These are phyloP conservation scores for Rheum nobile DNA, from an alignment of 148 eudicot genomes.

Conservation along the genomic window DNA sequence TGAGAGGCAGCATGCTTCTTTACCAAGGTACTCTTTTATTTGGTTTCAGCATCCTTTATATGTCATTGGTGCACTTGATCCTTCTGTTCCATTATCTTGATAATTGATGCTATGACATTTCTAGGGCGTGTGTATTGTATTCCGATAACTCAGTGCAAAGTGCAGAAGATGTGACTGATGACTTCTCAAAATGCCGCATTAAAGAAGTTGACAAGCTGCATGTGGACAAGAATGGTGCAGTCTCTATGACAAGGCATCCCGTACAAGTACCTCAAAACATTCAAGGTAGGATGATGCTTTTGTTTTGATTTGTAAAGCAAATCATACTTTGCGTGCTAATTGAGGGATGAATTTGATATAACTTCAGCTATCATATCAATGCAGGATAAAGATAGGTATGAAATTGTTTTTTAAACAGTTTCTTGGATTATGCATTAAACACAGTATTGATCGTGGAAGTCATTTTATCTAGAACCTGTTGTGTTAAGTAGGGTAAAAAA, in stretches of 20 bases:
- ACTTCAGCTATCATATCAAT: background rate
- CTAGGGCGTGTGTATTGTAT: conserved; percentile 65
- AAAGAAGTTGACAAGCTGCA: conserved; percentile 52
- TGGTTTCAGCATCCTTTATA: background rate
- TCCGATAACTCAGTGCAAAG: conserved; percentile 49
- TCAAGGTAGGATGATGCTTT: conserved; percentile 32
- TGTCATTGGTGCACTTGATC: background rate
- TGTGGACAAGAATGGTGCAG: conserved; percentile 33
- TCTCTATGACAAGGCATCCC: conserved; percentile 64
- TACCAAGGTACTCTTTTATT: conserved; percentile 52
- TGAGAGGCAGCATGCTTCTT: conserved; percentile 83
- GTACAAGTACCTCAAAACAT: conserved; percentile 59
- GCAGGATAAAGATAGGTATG: background rate
- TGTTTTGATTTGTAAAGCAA: background rate
- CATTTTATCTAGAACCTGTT: background rate
- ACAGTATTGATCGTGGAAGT: background rate
- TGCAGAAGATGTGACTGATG: conserved; percentile 49
- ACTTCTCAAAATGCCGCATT: conserved; percentile 62
- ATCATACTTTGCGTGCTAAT: background rate
- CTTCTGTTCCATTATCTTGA: background rate
- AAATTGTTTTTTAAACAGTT: background rate
- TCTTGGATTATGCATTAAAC: background rate
- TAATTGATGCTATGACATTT: conserved; percentile 6
- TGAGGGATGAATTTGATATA: background rate
- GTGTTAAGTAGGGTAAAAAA: too few species aligned